A percentile compares a stretch with the other conserved stretches of the same genome.
Conservation (phyloP, 1,284 basidiomycete genomes). For the Ganoderma lingzhi region DNA sequence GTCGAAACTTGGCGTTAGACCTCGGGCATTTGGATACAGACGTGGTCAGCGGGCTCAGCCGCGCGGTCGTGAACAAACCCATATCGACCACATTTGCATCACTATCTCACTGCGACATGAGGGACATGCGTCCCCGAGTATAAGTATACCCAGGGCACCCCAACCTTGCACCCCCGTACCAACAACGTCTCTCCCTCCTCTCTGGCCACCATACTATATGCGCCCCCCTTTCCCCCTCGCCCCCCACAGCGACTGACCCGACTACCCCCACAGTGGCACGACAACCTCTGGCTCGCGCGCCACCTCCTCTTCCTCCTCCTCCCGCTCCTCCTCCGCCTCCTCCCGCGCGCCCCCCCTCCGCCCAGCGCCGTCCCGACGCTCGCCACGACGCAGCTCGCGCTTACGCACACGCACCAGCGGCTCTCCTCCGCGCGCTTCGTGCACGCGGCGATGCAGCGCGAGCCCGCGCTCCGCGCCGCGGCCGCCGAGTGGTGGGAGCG, state of each 20-base stretch:
- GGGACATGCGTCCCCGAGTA: no score
- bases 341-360: constrained; percentile 43
- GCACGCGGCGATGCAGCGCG: constrained; percentile 61
- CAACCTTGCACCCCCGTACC: neutral
- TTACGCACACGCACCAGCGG: constrained; percentile 38
- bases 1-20: neutral
- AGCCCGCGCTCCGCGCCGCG: constrained; percentile 54
- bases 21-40: neutral
- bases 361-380: constrained; percentile 45
- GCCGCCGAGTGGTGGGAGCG: constrained; percentile 63
- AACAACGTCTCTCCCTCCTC: no score
- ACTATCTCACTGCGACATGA: no score
- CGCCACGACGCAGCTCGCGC: constrained; percentile 46
- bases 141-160: no score
- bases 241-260: neutral
- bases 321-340: constrained; percentile 57
- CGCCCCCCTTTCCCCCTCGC: neutral
- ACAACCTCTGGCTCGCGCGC: constrained; percentile 60
- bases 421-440: constrained; percentile 63
- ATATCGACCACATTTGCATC: no score
- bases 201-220: neutral
- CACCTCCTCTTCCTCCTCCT: constrained; percentile 65
- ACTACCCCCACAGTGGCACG: constrained; percentile 63
- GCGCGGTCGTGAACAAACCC: no score
- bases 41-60: no score